A percentile compares a stretch with the other conserved stretches of the same genome.
phyloP scores from a whole-genome alignment of 768 basidiomycete species.

The Coprinellus aureogranulatus region DNA sequence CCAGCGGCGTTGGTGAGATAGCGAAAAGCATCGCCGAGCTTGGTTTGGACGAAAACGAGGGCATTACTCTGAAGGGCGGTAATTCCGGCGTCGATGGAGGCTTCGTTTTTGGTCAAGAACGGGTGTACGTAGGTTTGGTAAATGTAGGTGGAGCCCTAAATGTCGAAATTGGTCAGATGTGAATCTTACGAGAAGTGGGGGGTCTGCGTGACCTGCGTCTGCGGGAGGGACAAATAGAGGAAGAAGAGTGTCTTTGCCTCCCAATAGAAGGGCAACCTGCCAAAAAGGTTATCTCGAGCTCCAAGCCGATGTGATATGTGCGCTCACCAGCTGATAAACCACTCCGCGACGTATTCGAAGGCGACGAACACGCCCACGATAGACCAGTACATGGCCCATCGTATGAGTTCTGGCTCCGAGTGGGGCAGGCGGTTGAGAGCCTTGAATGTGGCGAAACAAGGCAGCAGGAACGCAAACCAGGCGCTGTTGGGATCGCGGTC shows the following conservation, averaged over 20 bases:
- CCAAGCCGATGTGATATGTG: conserved; percentile 5
- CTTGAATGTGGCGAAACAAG: conserved; percentile 66
- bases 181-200: background rate
- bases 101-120: conserved; percentile 58
- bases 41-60: conserved; percentile 54
- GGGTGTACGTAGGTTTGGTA: conserved; percentile 62
- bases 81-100: conserved; percentile 58
- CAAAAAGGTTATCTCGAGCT: conserved; percentile 13
- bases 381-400: conserved; percentile 63
- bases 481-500: conserved; percentile 38
- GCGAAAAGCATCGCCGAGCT: conserved; percentile 49
- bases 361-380: conserved; percentile 60
- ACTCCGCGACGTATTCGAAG: conserved; percentile 61
- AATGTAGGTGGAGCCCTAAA: conserved; percentile 65
- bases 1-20: conserved; percentile 17
- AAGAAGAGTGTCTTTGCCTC: conserved; percentile 68
- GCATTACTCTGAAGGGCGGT: conserved; percentile 51
- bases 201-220: conserved; percentile 52
- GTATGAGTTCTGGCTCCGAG: conserved; percentile 52
- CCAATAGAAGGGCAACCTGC: conserved; percentile 77
- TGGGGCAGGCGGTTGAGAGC: conserved; percentile 52
- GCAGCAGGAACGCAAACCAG: conserved; percentile 69
- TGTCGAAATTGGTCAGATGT: conserved; percentile 9
- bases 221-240: conserved; percentile 66
- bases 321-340: conserved; percentile 63